These are phyloP conservation scores for Leucocoprinus leucothites DNA, from an alignment of 768 basidiomycete species.

Conservation along the genomic window DNA sequence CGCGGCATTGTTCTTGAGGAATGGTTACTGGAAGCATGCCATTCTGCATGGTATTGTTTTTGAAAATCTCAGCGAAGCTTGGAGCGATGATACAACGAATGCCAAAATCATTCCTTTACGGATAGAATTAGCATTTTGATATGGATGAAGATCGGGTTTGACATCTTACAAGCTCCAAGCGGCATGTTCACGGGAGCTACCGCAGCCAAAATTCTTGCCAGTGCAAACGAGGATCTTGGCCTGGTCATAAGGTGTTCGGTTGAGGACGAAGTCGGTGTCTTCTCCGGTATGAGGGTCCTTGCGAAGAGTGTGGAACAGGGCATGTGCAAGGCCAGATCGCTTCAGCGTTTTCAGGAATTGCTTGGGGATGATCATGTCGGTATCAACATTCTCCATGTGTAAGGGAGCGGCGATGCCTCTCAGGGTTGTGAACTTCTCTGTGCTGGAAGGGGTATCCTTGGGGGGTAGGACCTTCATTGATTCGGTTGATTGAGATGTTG, in stretches of 20 bases:
- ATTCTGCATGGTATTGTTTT: constrained; percentile 88
- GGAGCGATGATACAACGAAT: constrained; percentile 87
- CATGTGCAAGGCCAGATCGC: constrained; percentile 81
- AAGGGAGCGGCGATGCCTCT: constrained; percentile 77
- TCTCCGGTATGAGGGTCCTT: constrained; percentile 76
- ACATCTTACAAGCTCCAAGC: constrained; percentile 81
- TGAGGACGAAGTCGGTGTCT: constrained; percentile 83
- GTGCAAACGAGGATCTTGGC: constrained; percentile 81
- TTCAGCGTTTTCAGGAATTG: constrained; percentile 93
- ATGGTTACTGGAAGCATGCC: constrained; percentile 83
- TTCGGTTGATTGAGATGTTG: constrained; percentile 28
- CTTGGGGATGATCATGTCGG: constrained; percentile 93
- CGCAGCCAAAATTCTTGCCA: constrained; percentile 89
- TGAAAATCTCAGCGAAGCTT: constrained; percentile 90
- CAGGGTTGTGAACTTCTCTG: constrained; percentile 63
- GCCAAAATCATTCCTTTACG: constrained; percentile 76
- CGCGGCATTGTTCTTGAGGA: constrained; percentile 65
- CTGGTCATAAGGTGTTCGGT: constrained; percentile 72
- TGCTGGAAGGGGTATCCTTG: constrained; percentile 40
- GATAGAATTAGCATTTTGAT: constrained; percentile 2
- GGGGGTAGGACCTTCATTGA: constrained; percentile 35
- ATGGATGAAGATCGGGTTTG: background rate
- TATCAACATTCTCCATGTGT: constrained; percentile 84
- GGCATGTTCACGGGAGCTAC: constrained; percentile 88
- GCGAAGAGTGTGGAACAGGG: constrained; percentile 79